A percentile compares a stretch with the other conserved stretches of the same genome.
Evolutionary conservation across 75 land plant genomes (phyloP).

Genomic region (Pseudotsuga menziesii): DNA sequence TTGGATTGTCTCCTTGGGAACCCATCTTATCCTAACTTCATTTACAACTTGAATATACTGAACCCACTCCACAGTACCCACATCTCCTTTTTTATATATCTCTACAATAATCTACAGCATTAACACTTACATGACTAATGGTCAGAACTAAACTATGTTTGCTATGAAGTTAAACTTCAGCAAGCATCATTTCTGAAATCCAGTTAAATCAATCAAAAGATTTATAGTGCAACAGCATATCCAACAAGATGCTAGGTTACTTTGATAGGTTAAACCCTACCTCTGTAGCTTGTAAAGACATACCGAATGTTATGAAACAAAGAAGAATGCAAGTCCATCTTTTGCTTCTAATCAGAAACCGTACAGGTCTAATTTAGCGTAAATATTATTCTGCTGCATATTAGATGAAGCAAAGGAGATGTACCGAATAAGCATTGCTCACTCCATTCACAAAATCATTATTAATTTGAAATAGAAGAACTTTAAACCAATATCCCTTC

Average conservation of each 20-base stretch:
- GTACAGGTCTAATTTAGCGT: neutral
- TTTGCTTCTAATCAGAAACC: neutral
- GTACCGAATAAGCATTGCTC: neutral
- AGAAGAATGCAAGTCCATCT: too few species aligned
- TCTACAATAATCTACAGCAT: too few species aligned
- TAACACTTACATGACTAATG: neutral
- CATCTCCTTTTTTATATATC: too few species aligned
- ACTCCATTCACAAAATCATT: neutral
- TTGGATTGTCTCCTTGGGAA: too few species aligned
- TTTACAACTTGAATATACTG: too few species aligned
- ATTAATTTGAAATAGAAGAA: neutral
- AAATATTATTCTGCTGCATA: neutral
- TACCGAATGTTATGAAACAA: too few species aligned
- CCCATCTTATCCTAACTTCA: too few species aligned
- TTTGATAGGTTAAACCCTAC: too few species aligned
- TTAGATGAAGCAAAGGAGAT: neutral
- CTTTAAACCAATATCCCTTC: neutral
- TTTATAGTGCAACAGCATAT: too few species aligned
- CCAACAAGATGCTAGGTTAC: too few species aligned
- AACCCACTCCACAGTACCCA: too few species aligned
- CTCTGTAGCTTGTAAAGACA: too few species aligned
- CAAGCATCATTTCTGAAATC: conserved; percentile 2
- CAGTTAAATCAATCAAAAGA: neutral
- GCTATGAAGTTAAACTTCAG: neutral
- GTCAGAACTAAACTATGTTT: neutral